Evolutionary conservation across 1,284 basidiomycete species (phyloP), one percentile per base, ranked within the genome.

Genomic region (Cryptococcus sp.): DNA sequence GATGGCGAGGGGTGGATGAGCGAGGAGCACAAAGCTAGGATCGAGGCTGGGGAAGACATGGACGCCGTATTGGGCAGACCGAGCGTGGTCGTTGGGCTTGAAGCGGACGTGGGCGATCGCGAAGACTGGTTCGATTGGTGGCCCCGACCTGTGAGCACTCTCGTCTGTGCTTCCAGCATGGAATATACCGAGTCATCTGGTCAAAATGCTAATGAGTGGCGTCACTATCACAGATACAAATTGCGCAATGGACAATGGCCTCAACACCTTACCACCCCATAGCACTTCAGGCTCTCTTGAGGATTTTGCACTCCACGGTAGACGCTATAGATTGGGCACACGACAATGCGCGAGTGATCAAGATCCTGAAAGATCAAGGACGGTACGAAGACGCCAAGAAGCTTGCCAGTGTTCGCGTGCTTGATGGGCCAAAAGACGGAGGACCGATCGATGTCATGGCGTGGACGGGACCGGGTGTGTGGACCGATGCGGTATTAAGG

Each of bases 241-340:
- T 80, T n/a, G 73, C 72, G 2, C 79, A 80, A 65, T 80, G 79
- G 79, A 80, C 79, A 1, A 72, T 80, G 60, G 69, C 73, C 3
- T 67, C 74, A 0, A 66, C 74, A 3, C 75, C 74, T 2, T 54
- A 49, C 52, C 76, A 79, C 53, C 78, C 77, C 2, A 77, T 80
- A 46, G 51, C 69, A 8, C 60, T 78, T 19, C 60, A 64, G 13
- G 69, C 77, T 19, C 40, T 78, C 16, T 56, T 75, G 17, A 70
- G 75, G 1, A 70, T 76, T 27, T 50, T 69, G 8, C 77, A 76
- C 56, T 61, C 67, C 5, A 78, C 78, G 0, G 67, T 68, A 0
- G 23, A 53, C 3, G 77, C 76, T 1, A 52, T 73, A 2, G 53
- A 64, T 3, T 80, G 78, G 75, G 60, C 71, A 3, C 57, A 67